Conservation (phyloP, 208 protist species). For the Vickermania ingenoplastis region DNA sequence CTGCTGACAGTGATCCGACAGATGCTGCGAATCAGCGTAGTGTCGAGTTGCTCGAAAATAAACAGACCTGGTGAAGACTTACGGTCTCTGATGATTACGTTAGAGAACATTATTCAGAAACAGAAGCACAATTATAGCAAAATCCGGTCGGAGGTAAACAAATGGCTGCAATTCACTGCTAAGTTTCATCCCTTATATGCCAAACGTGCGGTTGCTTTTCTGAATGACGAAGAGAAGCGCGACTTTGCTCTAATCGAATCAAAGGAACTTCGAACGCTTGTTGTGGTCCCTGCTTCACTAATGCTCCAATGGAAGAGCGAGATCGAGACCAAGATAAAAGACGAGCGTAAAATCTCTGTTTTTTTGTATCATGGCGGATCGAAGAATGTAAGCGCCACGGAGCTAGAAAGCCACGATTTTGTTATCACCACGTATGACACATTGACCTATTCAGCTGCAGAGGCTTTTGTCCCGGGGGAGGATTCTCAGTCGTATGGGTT, state of each 20-base stretch:
- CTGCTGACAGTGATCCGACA: constrained; percentile 75
- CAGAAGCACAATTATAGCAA: constrained; percentile 12
- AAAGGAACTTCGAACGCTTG: constrained; percentile 82
- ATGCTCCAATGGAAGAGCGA: constrained; percentile 91
- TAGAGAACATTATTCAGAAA: constrained; percentile 18
- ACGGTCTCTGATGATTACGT: constrained; percentile 22
- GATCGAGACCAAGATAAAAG: constrained; percentile 70
- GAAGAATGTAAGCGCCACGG: constrained; percentile 52
- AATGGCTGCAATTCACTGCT: constrained; percentile 74
- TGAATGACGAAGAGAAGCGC: constrained; percentile 68
- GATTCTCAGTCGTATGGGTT: constrained; percentile 46
- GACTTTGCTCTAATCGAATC: constrained; percentile 71
- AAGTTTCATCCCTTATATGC: constrained; percentile 80
- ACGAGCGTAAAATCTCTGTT: constrained; percentile 30
- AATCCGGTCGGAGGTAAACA: constrained; percentile 54
- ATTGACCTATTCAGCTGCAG: constrained; percentile 49
- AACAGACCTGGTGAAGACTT: constrained; percentile 66
- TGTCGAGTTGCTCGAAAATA: constrained; percentile 77
- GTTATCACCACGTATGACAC: constrained; percentile 91
- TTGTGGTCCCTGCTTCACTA: constrained; percentile 88
- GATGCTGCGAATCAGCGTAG: constrained; percentile 68
- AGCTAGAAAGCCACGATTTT: constrained; percentile 86
- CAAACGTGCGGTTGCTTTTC: constrained; percentile 54
- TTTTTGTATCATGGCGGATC: constrained; percentile 81
- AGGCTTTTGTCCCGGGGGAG: constrained; percentile 58